Base-by-base conservation (phyloP, 1,284 basidiomycete species). In the Apiotrichum sp. region DNA sequence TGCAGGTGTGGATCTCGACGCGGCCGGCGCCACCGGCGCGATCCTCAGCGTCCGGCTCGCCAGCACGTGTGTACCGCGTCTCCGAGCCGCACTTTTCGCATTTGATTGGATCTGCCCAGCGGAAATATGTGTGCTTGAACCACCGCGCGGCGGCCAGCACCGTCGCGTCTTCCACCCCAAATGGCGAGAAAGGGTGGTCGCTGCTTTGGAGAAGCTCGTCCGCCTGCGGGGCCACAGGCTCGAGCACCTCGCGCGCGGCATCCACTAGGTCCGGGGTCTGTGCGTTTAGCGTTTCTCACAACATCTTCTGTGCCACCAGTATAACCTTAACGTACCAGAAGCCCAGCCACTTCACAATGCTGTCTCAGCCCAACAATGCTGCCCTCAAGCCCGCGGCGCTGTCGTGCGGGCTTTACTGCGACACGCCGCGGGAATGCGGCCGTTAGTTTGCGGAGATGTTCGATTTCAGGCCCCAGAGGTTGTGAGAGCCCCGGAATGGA, bases 101-200 rank as follows among this genome's bases (percentile, higher is more conserved):
- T 29, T 63, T 68, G 52, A 80, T 74, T 2, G 78, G 79, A 60
- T 80, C 79, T 10, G 72, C 69, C 79, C 79, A 80, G 45, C 63
- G 65, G 65, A 80, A 77, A 61, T 72, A 80, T 40, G 63, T 58
- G 13, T 63, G 50, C 59, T 79, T 79, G 69, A 79, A 80, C 79
- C 79, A 80, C 45, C 65, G 56, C 11, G 77, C 77, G 7, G 79
- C 65, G 3, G 69, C 69, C 33, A 77, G 66, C 1, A 77, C 78
- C 31, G 57, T 52, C 11, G 65, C 69, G 53, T 75, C 73, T 16
- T 62, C 62, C 8, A 44, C 11, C 0, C 61, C 66, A 31, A 72
- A 65, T 7, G 68, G 65, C 22, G 53, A 13, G 47, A 65, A 68
- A 8, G 67, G 69, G 13, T 64, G 65, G 14, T 6, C n/a, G 33